These are phyloP conservation scores for Arabis hirsuta DNA, from an alignment of 345 rosid species.

Conservation along the genomic window DNA sequence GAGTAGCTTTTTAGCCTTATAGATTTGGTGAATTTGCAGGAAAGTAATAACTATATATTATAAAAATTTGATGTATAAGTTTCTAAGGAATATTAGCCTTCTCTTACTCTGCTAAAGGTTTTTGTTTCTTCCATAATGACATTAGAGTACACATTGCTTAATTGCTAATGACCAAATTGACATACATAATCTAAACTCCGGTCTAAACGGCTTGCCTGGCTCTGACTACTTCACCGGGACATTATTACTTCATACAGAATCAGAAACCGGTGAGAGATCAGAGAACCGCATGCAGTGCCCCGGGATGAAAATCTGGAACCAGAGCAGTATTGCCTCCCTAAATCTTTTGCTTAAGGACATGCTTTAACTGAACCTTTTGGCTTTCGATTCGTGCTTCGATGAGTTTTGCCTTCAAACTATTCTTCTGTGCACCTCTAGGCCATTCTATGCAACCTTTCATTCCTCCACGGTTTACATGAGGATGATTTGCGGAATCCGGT, in stretches of 20 bases:
- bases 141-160: constrained; percentile 39
- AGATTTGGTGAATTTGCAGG: background rate
- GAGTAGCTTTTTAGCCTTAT: background rate
- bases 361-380: constrained; percentile 85
- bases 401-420: constrained; percentile 89
- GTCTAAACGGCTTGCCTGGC: constrained; percentile 7
- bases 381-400: constrained; percentile 89
- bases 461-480: constrained; percentile 66
- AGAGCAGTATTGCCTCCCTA: constrained; percentile 40
- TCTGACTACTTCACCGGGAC: constrained; percentile 34
- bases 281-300: constrained; percentile 12
- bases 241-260: constrained; percentile 46
- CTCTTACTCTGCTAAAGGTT: constrained; percentile 34
- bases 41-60: constrained; percentile 23
- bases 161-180: constrained; percentile 33
- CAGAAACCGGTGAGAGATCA: constrained; percentile 45
- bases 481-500: constrained; percentile 75
- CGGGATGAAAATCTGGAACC: background rate
- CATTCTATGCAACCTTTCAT: constrained; percentile 99
- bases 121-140: constrained; percentile 32
- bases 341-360: constrained; percentile 90
- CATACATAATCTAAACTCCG: constrained; percentile 36
- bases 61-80: constrained; percentile 32
- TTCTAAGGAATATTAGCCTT: constrained; percentile 27
- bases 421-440: constrained; percentile 82